These are phyloP conservation scores for Nakazawaea siamensis DNA, from an alignment of 805 yeast genomes.

Conservation along the genomic window DNA sequence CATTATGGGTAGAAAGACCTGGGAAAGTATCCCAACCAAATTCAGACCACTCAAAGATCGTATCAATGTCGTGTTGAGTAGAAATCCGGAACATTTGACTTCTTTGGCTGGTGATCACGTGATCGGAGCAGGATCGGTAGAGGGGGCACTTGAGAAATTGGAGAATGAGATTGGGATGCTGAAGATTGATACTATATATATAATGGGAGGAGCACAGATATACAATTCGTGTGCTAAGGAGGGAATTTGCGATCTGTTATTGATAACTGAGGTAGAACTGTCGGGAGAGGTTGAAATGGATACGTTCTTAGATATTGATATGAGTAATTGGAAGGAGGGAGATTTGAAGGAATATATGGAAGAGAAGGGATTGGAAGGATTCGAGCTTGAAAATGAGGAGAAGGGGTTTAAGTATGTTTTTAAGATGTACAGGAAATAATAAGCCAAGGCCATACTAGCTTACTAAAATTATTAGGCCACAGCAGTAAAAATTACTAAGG, in stretches of 20 bases:
- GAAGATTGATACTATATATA: conserved; percentile 51
- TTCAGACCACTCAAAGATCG: conserved; percentile 80
- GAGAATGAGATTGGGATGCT: conserved; percentile 22
- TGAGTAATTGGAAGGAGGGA: conserved; percentile 28
- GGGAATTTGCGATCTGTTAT: conserved; percentile 41
- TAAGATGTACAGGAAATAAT: no score
- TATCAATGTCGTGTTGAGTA: conserved; percentile 66
- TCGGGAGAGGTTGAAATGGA: conserved; percentile 48
- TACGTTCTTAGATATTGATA: conserved; percentile 47
- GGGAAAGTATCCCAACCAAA: conserved; percentile 84
- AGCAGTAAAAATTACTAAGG: neutral
- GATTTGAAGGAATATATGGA: conserved; percentile 21
- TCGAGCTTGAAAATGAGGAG: conserved; percentile 24
- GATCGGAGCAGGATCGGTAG: conserved; percentile 13
- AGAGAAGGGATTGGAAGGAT: conserved; percentile 28
- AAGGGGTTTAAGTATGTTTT: conserved; percentile 46
- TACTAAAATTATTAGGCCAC: no score
- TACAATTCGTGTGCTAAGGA: conserved; percentile 48
- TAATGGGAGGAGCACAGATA: conserved; percentile 91
- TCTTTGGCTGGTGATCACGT: conserved; percentile 8
- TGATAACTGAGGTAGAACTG: conserved; percentile 57
- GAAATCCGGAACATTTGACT: conserved; percentile 25
- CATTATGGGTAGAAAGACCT: conserved; percentile 92
- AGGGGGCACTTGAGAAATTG: conserved; percentile 37
- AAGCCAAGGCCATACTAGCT: no score